Percentiles rank a stretch among this genome's conserved stretches.
phyloP scores from a whole-genome alignment of 2,329 filamentous ascomycete species.

The Ophiosphaerella herpotricha region DNA sequence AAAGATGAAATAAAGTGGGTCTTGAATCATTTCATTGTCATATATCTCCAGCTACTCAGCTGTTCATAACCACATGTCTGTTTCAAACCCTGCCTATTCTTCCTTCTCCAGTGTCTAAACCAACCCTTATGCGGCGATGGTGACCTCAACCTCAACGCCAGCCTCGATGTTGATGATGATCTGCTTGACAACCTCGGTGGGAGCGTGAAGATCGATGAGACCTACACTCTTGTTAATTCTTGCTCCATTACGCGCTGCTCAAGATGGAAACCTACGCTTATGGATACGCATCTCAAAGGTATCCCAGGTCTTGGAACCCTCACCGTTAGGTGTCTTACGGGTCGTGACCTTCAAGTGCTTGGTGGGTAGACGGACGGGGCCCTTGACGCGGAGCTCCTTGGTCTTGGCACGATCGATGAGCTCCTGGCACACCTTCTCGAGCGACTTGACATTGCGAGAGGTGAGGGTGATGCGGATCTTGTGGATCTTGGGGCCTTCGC shows the following conservation, averaged over 20 bases:
- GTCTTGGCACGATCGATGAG: conserved; percentile 97
- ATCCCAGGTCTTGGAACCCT: conserved; percentile 99
- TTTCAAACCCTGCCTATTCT: conserved; percentile 15
- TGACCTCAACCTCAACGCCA: conserved; percentile 91
- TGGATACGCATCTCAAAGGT: conserved; percentile 99
- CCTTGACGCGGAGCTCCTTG: conserved; percentile 99
- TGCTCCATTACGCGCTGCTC: not conserved
- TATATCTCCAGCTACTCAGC: conserved; percentile 22
- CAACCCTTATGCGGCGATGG: conserved; percentile 74
- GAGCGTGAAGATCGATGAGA: conserved; percentile 96
- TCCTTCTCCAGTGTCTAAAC: conserved; percentile 18
- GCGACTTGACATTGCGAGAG: conserved; percentile 88
- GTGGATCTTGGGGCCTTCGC: conserved; percentile 93
- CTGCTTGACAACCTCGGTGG: conserved; percentile 96
- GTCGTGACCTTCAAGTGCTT: conserved; percentile 97
- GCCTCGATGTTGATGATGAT: conserved; percentile 97
- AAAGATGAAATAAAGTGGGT: conserved; percentile 2
- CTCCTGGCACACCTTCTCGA: conserved; percentile 90
- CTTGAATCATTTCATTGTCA: conserved; percentile 31
- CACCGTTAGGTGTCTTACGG: conserved; percentile 98
- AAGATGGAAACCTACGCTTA: conserved; percentile 65
- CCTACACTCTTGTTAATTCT: conserved; percentile 13
- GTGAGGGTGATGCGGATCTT: conserved; percentile 98
- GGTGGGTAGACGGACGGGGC: conserved; percentile 95
- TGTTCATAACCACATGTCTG: conserved; percentile 33